Conservation (phyloP, 306 rosid species). For the Senna tora region DNA sequence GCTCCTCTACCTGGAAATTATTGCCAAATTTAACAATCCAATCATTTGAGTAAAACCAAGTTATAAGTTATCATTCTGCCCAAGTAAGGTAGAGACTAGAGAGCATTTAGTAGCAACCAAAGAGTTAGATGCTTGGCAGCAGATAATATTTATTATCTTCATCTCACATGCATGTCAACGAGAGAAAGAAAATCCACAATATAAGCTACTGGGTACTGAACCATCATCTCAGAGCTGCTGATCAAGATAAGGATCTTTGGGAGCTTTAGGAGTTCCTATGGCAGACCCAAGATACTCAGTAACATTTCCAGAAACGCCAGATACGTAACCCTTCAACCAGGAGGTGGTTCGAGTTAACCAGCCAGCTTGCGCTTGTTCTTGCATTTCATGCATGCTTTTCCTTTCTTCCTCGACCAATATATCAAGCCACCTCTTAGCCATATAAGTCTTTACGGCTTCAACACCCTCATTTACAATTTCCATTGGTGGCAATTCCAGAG, state of each 20-base stretch:
- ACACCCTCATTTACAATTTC: conserved; percentile 72
- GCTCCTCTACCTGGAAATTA: neutral
- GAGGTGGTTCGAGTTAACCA: conserved; percentile 91
- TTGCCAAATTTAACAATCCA: conserved; percentile 19
- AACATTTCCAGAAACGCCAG: conserved; percentile 60
- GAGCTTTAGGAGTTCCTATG: conserved; percentile 57
- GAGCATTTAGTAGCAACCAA: conserved; percentile 7
- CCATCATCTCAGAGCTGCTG: conserved; percentile 66
- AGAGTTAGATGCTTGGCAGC: conserved; percentile 18
- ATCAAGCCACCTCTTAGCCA: conserved; percentile 87
- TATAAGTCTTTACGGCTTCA: conserved; percentile 68
- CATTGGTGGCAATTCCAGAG: conserved; percentile 75
- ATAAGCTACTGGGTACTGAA: conserved; percentile 9
- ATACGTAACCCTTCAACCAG: conserved; percentile 68
- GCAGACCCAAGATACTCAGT: conserved; percentile 56
- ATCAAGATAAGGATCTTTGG: conserved; percentile 69
- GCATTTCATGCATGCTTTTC: conserved; percentile 52
- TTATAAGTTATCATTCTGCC: conserved; percentile 1
- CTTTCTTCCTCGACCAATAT: conserved; percentile 78
- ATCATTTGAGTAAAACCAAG: conserved; percentile 21
- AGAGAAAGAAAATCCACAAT: conserved; percentile 12
- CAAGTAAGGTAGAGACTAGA: neutral
- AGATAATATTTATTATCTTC: conserved; percentile 14
- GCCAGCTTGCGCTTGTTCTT: conserved; percentile 58
- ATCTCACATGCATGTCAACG: neutral